Conservation (phyloP, 2,329 filamentous ascomycete species). For the Xylaria multiplex region DNA sequence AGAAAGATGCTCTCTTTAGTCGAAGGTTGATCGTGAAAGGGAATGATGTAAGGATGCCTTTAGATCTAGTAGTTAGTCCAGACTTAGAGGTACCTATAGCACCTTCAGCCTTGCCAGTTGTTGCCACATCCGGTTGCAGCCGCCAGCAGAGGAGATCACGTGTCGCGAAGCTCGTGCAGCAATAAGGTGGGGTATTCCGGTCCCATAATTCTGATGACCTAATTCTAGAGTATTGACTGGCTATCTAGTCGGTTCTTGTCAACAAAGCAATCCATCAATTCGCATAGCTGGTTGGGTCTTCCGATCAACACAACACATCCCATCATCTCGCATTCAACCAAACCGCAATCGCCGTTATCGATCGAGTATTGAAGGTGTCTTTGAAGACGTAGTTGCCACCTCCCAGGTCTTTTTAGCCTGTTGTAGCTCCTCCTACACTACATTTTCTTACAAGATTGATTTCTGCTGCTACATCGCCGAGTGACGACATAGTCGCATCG, state of each 20-base stretch:
- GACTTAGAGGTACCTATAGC: neutral
- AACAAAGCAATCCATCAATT: neutral
- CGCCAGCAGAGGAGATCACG: neutral
- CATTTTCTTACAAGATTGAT: slow-evolving; percentile 1
- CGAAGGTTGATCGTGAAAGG: neutral
- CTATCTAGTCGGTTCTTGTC: too few relatives aligned
- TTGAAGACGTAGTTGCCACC: slow-evolving; percentile 4
- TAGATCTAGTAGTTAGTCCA: neutral
- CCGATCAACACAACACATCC: slow-evolving; percentile 1
- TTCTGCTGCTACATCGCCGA: slow-evolving; percentile 29
- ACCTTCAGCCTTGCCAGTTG: slow-evolving; percentile 31
- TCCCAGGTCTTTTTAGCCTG: neutral
- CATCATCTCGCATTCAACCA: slow-evolving; percentile 21
- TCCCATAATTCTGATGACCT: too few relatives aligned
- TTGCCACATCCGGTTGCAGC: slow-evolving; percentile 28
- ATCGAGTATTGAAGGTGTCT: neutral
- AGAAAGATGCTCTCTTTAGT: neutral
- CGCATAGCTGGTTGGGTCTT: neutral
- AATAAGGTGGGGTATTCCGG: neutral
- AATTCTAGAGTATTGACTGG: neutral
- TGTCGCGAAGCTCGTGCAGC: too few relatives aligned
- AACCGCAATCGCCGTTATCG: slow-evolving; percentile 4
- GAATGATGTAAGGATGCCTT: slow-evolving; percentile 19
- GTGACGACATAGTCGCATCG: slow-evolving; percentile 37
- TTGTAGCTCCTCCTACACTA: slow-evolving; percentile 1